These are phyloP conservation scores for Crithidia bombi DNA, from an alignment of 208 protist species.

Conservation along the genomic window DNA sequence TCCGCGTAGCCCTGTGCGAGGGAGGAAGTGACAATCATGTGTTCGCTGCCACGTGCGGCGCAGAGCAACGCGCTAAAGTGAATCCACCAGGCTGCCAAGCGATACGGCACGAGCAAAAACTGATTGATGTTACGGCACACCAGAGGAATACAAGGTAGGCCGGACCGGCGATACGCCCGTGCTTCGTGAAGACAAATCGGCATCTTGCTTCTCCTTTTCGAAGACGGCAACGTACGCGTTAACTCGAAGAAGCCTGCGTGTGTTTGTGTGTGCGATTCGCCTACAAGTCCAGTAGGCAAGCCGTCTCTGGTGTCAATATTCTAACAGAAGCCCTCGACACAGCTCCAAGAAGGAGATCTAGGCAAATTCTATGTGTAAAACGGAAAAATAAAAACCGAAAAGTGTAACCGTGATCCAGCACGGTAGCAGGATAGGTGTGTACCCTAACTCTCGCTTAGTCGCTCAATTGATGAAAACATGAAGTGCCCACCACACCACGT, in stretches of 20 bases:
- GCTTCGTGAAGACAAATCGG: conserved; percentile 25
- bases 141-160: conserved; percentile 8
- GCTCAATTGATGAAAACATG: too few relatives aligned
- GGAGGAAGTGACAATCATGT: conserved; percentile 54
- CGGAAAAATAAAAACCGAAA: neutral
- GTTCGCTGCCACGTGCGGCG: conserved; percentile 47
- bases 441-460: too few relatives aligned
- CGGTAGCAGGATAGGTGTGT: too few relatives aligned
- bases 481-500: too few relatives aligned
- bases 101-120: conserved; percentile 58
- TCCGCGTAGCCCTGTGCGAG: conserved; percentile 35
- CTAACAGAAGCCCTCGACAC: too few relatives aligned
- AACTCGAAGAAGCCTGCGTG: too few relatives aligned
- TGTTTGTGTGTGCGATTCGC: too few relatives aligned
- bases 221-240: neutral
- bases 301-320: too few relatives aligned
- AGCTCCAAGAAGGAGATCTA: too few relatives aligned
- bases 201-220: conserved; percentile 3
- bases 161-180: conserved; percentile 18
- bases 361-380: neutral
- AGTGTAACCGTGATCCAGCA: neutral
- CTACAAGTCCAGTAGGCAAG: too few relatives aligned
- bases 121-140: conserved; percentile 51
- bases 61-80: conserved; percentile 72
- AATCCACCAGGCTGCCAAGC: conserved; percentile 46